phyloP scores from a whole-genome alignment of 441 rosid species.

The Manihot esculenta region DNA sequence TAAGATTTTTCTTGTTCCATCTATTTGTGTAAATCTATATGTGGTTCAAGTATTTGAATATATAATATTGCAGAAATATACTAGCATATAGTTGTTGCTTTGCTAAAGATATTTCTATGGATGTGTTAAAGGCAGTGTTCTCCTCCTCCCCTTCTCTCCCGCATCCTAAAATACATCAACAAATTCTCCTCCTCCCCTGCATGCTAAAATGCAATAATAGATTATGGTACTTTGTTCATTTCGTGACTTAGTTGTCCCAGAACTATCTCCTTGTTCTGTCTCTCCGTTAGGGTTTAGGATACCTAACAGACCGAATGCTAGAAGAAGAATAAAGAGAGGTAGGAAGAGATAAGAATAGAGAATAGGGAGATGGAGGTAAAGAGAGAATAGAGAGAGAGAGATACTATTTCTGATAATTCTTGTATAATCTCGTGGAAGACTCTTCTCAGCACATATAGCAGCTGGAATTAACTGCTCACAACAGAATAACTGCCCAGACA shows the following conservation, averaged over 20 bases:
- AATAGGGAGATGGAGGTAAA: too few relatives aligned
- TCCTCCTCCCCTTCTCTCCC: not conserved
- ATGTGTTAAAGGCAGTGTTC: not conserved
- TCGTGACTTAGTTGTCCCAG: not conserved
- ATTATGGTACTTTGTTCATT: not conserved
- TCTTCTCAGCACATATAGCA: too few relatives aligned
- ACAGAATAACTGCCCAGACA: too few relatives aligned
- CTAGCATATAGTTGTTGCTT: not conserved
- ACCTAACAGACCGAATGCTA: too few relatives aligned
- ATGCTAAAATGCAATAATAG: not conserved
- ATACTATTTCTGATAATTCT: too few relatives aligned
- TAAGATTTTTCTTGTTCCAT: too few relatives aligned
- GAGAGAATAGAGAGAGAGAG: too few relatives aligned
- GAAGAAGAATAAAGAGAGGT: too few relatives aligned
- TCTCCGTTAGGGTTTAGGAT: too few relatives aligned
- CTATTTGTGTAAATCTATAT: not conserved
- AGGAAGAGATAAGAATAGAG: too few relatives aligned
- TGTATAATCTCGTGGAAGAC: too few relatives aligned
- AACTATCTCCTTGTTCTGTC: not conserved
- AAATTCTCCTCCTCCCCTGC: not conserved
- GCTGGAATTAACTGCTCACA: too few relatives aligned
- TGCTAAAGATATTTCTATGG: not conserved
- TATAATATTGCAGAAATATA: not conserved
- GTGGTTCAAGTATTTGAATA: not conserved
- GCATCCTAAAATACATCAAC: not conserved